Base-by-base conservation (phyloP, 192 early-diverging fungal genomes). In the Entomortierella beljakovae region DNA sequence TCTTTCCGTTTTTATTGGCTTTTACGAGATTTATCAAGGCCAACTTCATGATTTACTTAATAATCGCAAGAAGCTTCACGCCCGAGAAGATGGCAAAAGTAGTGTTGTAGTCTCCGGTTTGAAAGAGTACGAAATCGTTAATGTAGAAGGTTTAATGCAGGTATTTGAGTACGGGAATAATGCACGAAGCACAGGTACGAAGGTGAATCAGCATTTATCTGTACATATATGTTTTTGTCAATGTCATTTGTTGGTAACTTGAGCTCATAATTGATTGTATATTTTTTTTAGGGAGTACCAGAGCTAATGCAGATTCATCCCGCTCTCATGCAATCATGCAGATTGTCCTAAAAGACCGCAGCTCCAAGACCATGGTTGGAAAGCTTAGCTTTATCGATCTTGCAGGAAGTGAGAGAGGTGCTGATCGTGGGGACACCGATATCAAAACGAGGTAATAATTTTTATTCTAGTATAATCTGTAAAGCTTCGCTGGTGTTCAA, bases 301-400 rank as follows among this genome's bases (percentile, higher is more conserved):
- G 94, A 7, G 97, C 97, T 50, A 99, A 99, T 71, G 84, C 92
- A 0, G 96, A 96, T 61, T 98, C 97, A 22, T 99, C 98, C 7
- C 86, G 98, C 32, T 98, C 97, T 2, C 98, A 99, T 80, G 98
- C 98, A 23, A 97, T 99, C 38, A 89, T 99, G 70, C 97, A 98
- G 81, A 89, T 99, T 52, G 84, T 93, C 34, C 80, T 99, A 16
- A 94, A 94, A 57, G 89, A 94, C 60, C 87, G 70, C 4, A 25
- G 61, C 16, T 57, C 42, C 10, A 82, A 52, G 54, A 48, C 68
- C 34, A 52, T 38, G 11, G 58, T 60, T 70, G 91, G 95, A 61
- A 99, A 98, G 76, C 87, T 99, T 37, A 96, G 92, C 82, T 98
- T 99, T 74, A 98, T 99, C 59, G 98, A 99, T 83, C 84, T 99